Conservation (phyloP, 2,329 filamentous ascomycete genomes). For the Penicillium sp. region DNA sequence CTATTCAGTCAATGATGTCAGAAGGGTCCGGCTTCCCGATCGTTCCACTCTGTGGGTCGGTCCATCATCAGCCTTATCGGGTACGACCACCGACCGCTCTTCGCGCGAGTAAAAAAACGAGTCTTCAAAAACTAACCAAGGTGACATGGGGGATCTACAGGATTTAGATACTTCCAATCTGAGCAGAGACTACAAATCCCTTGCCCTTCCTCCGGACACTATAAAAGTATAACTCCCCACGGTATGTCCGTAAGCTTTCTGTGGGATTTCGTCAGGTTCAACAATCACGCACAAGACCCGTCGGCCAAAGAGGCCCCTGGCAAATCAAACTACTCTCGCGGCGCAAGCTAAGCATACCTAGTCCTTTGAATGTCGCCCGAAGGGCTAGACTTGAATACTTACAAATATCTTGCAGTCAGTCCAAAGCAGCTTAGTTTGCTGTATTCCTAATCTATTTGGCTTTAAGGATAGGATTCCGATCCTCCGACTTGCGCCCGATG, state of each 20-base stretch:
- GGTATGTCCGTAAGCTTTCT: not conserved
- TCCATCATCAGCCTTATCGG: slow-evolving; percentile 9
- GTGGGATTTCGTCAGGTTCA: not conserved
- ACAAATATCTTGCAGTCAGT: too few species aligned
- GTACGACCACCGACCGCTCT: not conserved
- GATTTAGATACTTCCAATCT: not conserved
- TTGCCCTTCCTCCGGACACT: too few species aligned
- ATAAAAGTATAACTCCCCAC: not conserved
- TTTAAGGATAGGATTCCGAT: too few species aligned
- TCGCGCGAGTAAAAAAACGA: not conserved
- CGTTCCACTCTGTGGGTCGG: slow-evolving; percentile 2
- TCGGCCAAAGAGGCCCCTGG: not conserved
- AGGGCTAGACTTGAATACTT: not conserved
- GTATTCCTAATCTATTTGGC: too few species aligned
- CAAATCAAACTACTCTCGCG: not conserved
- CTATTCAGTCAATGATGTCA: slow-evolving; percentile 16
- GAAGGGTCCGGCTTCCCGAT: slow-evolving; percentile 10
- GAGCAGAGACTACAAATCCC: not conserved
- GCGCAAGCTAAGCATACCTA: not conserved
- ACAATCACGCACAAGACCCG: not conserved
- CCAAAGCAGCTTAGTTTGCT: not conserved
- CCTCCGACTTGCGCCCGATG: not conserved
- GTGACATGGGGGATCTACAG: not conserved
- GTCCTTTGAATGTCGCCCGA: not conserved
- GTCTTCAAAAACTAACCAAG: not conserved